Base-by-base conservation (phyloP, 805 yeast species). In the Isabelozyma rhagii region DNA sequence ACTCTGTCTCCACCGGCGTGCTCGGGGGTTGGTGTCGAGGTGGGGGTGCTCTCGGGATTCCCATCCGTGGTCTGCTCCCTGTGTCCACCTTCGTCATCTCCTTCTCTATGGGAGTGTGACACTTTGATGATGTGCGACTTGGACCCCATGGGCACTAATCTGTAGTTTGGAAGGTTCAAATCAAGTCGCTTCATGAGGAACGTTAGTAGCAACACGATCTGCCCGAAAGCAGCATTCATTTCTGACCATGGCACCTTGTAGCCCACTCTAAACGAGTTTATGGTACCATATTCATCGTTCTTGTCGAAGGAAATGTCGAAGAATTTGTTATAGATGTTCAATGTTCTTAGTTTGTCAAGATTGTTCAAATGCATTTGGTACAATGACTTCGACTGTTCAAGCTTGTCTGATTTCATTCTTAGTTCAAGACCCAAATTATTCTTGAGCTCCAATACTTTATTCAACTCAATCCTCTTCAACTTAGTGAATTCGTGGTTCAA, bases 201-300 rank as follows among this genome's bases (percentile, higher is more conserved):
- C 0, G 85, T 77, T 29, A 92, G 62, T 15, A 93, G 66, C 10
- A 90, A 68, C 2, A 89, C 79, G 2, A 92, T 70, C 56, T 92
- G 97, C 0, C 98, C 98, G 58, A 92, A 68, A 0, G 96, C 97
- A 1, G 96, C 94, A 62, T 91, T 92, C 41, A 90, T 85, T 58
- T 92, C 98, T 48, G 89, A 82, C 96, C 96, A 90, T 1, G 96
- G 86, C 0, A 92, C 88, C 51, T 77, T 79, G 47, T 71, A 66
- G 0, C 98, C 98, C n/a, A 93, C 64, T 49, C 97, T 69, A 25
- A 89, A 74, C 0, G 92, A 93, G 66, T 92, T 92, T 31, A 92
- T 93, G 1, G 94, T 85, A 0, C 96, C 97, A 68, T 88, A 89
- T 34, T 81, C 81, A 5, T 93, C 94, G 15, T 60, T 51, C 8